A percentile compares a stretch with the other conserved stretches of the same genome.
Evolutionary conservation across 495 filamentous ascomycete species (phyloP).

Genomic region (Penicillium simplicissimum): DNA sequence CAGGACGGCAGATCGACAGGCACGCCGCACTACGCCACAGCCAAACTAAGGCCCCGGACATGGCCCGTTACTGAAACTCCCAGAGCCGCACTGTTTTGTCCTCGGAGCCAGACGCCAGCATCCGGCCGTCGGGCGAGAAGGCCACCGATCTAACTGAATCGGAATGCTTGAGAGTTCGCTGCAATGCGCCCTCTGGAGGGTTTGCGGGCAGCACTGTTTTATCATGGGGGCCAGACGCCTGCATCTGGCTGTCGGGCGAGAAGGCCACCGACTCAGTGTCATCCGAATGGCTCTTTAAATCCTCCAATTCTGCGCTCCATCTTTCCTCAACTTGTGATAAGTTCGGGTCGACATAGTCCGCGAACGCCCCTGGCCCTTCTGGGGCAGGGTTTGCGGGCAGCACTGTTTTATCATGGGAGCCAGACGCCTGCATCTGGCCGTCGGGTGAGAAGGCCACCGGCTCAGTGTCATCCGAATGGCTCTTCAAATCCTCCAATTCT

Average conservation of each 20-base stretch:
- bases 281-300: too few species aligned
- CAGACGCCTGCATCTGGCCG: too few species aligned
- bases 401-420: too few species aligned
- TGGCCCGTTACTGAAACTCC: neutral
- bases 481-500: neutral
- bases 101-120: slow-evolving; percentile 20
- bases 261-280: neutral
- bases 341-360: too few species aligned
- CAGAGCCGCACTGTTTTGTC: slow-evolving; percentile 9
- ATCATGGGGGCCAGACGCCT: neutral
- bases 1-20: too few species aligned
- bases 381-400: too few species aligned
- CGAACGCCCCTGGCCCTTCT: too few species aligned
- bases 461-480: neutral
- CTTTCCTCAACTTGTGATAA: too few species aligned
- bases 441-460: neutral
- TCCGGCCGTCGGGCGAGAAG: slow-evolving; percentile 27
- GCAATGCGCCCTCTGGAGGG: neutral
- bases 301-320: too few species aligned
- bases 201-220: neutral
- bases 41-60: too few species aligned
- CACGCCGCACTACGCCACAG: too few species aligned
- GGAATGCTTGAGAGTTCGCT: neutral
- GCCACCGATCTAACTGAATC: slow-evolving; percentile 2
- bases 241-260: slow-evolving; percentile 5